Evolutionary conservation across 140 eudicot genomes (phyloP), one percentile per base, ranked within the genome.

Genomic region (Ambrosia hybrid): DNA sequence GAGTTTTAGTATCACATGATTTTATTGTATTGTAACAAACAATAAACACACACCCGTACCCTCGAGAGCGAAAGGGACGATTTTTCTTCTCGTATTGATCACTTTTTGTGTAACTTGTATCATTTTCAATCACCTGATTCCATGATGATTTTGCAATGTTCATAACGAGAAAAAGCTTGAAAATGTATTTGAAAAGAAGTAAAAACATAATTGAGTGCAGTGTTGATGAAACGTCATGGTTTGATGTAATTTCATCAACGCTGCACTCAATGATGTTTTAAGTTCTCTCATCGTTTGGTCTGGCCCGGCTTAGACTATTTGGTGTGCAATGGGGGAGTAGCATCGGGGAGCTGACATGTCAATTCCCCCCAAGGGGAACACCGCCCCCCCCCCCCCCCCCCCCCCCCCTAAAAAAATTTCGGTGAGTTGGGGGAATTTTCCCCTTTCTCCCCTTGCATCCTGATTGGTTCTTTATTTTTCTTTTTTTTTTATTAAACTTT

Each of bases 261-360:
- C 96, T 89, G 93, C 96, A 89, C 93, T 89, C 96, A 89, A 89
- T 89, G 88, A 89, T 65, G 84, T 80, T 82, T 84, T 80, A 46
- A 75, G 82, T 85, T 82, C 88, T 81, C 77, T 69, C 78, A 64
- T 66, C 7, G 16, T 15, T 26, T 0, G 0, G 41, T 5, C 17
- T 16, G 70, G 4, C 30, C 33, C 1, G 0, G 6, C 10, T 38
- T n/a, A n/a, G n/a, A n/a, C n/a, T n/a, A n/a, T n/a, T n/a, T n/a
- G n/a, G n/a, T n/a, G n/a, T n/a, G n/a, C n/a, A n/a, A n/a, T n/a
- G n/a, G n/a, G n/a, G n/a, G n/a, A n/a, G n/a, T n/a, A n/a, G n/a
- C n/a, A n/a, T n/a, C n/a, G n/a, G n/a, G n/a, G n/a, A n/a, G n/a
- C n/a, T n/a, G n/a, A n/a, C n/a, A n/a, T n/a, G n/a, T n/a, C n/a